Base-by-base conservation (phyloP, 2,329 filamentous ascomycete genomes). In the Myriosclerotinia scirpicola region DNA sequence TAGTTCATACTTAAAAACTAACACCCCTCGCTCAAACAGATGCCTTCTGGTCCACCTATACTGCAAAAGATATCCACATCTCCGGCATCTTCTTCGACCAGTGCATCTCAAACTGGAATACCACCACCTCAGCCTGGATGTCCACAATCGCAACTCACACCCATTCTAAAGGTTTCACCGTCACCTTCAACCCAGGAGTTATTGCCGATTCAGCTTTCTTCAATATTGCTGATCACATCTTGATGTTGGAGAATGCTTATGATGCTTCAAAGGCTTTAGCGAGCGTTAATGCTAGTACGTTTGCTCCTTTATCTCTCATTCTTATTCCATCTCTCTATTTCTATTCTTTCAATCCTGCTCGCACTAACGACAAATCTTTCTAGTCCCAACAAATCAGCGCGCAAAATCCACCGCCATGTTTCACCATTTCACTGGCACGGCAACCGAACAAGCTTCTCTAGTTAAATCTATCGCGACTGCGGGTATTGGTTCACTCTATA, bases 21-120 rank as follows among this genome's bases (percentile, higher is more conserved):
- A 34, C 6, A 34, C 5, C 5, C 1, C 6, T 34, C 5, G 5
- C 5, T 14, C 17, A 6, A 7, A 22, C 12, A 44, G 26, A 42
- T n/a, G 2, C 26, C 7, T 3, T 22, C 59, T 66, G 58, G 65
- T 66, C 65, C 8, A 66, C 58, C 1, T 63, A 66, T 15, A 66
- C 58, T 12, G 9, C 50, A 30, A 20, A 9, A 2, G 34, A 66
- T 14, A 66, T 64, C 12, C n/a, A 26, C 0, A 1, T 66, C 6
- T 36, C 52, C 22, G 58, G 65, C 11, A 62, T 66, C 17, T 66
- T 66, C 42, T 66, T 55, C 52, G 58, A 66, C 15, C 52, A 66
- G 26, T 40, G 42, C 15, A n/a, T 66, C n/a, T 46, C 30, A 6
- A 11, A n/a, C 3, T 66, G 58, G 58, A 50, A 50, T 11, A 12